Base-by-base conservation (phyloP, 306 rosid genomes). In the Lithocarpus polystachyus region DNA sequence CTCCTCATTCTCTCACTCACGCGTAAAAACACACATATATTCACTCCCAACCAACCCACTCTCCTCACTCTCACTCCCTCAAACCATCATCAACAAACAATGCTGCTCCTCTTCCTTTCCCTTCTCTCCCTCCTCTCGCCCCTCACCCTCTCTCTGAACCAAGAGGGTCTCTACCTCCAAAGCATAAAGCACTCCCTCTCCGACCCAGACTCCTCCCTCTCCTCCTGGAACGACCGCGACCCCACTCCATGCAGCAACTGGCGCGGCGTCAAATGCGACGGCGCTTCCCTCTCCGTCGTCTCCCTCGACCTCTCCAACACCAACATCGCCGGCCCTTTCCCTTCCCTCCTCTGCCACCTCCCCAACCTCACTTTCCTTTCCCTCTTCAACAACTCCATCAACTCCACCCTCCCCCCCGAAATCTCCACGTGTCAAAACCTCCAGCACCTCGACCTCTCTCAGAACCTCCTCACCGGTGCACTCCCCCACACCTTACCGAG, bases 391-490 rank as follows among this genome's bases (percentile, higher is more conserved):
- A 95, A 92, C 90, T 87, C 92, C 86, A 85, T 95, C 71, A 86
- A 85, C 85, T 61, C 88, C 74, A 71, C 89, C n/a, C 92, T 92
- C 43, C 90, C 96, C 2, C 26, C 33, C 0, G 83, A 82, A 0
- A 75, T 92, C 80, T 80, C 94, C 61, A 56, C 82, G 31, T 95
- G 98, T 73, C 60, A 24, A 6, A 37, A 20, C 24, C 92, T 95
- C 75, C 22, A 62, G 22, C 87, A 83, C 73, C 92, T 95, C 33
- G 94, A 95, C 88, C 92, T 95, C 70, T 56, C 96, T 15, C 92
- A 95, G 84, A 95, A 95, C 70, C 92, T 92, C 57, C 90, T 95
- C 82, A 88, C 94, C 17, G 97, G 99, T 17, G 0, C 82, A 4
- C 91, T 95, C 17, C 99, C 99, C 26, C 18, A 55, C 60, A 22